Conservation (phyloP, 345 rosid species). For the Brassica juncea region DNA sequence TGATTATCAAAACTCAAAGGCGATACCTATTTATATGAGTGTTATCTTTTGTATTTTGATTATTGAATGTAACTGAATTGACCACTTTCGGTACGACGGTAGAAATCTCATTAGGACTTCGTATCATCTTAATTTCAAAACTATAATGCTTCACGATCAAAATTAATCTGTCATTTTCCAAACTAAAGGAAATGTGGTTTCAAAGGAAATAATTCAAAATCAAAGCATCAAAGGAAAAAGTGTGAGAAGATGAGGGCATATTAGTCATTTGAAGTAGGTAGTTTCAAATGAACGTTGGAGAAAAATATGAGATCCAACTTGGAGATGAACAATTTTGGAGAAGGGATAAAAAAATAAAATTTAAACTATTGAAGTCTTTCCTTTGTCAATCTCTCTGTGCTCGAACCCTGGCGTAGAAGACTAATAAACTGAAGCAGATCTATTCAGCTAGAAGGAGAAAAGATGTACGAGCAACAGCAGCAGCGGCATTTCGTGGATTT, state of each 20-base stretch:
- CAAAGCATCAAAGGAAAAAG: not conserved
- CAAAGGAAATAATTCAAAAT: slow-evolving; percentile 25
- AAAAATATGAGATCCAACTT: slow-evolving; percentile 26
- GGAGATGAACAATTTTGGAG: slow-evolving; percentile 16
- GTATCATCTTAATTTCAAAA: too few relatives aligned
- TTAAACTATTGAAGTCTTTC: not conserved
- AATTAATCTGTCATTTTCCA: not conserved
- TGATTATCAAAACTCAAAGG: not conserved
- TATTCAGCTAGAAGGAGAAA: not conserved
- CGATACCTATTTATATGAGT: too few relatives aligned
- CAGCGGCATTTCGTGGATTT: slow-evolving; percentile 50
- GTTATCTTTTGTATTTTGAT: too few relatives aligned
- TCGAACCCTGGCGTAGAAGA: slow-evolving; percentile 21
- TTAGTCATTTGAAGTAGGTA: slow-evolving; percentile 1
- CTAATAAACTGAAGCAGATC: slow-evolving; percentile 38
- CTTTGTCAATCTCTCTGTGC: not conserved
- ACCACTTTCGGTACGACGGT: too few relatives aligned
- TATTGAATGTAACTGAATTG: too few relatives aligned
- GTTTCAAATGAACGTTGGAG: slow-evolving; percentile 41
- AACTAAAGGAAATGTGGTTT: not conserved
- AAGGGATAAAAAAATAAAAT: not conserved
- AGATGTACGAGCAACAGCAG: slow-evolving; percentile 69
- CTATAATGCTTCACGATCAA: too few relatives aligned
- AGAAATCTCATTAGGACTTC: not conserved
- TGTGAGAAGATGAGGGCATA: slow-evolving; percentile 20